Base-by-base conservation (phyloP, 768 basidiomycete genomes). In the Mycena leptocephala region DNA sequence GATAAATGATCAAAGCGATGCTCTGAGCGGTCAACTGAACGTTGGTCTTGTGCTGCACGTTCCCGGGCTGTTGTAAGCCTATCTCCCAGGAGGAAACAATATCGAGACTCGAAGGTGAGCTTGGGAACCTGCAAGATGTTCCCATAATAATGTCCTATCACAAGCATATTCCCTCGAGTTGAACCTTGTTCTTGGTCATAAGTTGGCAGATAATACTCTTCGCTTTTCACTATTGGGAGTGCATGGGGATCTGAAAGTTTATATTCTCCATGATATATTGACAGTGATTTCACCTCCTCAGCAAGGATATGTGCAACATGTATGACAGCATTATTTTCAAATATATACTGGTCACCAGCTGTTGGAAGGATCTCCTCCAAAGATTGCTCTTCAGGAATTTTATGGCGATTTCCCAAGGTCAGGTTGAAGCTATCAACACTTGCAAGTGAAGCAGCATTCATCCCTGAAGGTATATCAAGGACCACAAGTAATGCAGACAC, bases 41-140 rank as follows among this genome's bases (percentile, higher is more conserved):
- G 64, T 14, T 72, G 70, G 32, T 76, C 75, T 35, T 76, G 75
- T 2, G 63, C 75, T 28, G 61, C 70, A 26, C 70, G 75, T 8
- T 64, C 70, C 1, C 76, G 71, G 22, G 71, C 63, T 6, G 76
- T 76, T 11, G 76, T 76, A 24, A 76, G 71, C 5, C 76, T 63
- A 68, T 76, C 76, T 13, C 76, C 76, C 4, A 76, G 51, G 2
- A 76, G 8, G 26, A 69, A 73, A 30, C 6, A 66, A 10, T 24
- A 24, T 13, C 43, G 26, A 1, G 26, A 1, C 24, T 66, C 65
- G 39, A 69, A 69, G 16, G 43, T 8, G 1, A 2, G 5, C 35
- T 55, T 69, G 16, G 67, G 51, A 28, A 56, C 58, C 22, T 11
- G 53, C 2, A 55, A 5, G 2, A 55, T 37, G 13, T 30, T 26